Evolutionary conservation across 208 protist species (phyloP), one percentile per base, ranked within the genome.

Genomic region (Trypanosoma avium): DNA sequence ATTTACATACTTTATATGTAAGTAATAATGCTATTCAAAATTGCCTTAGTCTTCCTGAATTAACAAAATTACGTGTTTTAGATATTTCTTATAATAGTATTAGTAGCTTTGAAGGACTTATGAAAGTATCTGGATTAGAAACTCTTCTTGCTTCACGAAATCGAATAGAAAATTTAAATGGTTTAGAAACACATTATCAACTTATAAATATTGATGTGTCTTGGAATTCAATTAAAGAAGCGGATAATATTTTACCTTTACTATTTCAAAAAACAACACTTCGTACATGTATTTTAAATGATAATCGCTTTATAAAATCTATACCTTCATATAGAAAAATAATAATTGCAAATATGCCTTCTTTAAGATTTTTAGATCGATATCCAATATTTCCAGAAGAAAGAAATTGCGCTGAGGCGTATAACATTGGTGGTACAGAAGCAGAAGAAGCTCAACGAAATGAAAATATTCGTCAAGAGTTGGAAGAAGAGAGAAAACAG

Each of bases 41-140:
- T 29, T 88, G 89, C 35, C 65, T 83, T 36, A 79, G 61, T 22
- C 72, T 97, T 3, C 89, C 94, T 4, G 3, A 22, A 9, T 69
- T 95, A 24, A 73, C 82, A 13, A 40, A 75, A 24, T 72, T 98
- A 35, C 59, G 59, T 21, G 72, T 82, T 6, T 68, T 98, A 15
- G 97, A 97, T 65, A 72, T 98, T 6, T 82, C 95, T 32, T 49
- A 86, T 21, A 98, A 98, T 64, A 38, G 36, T 17, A 33, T 98
- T 17, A 26, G 15, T 1, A 50, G 59, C 9, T 59, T 87, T 32
- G 49, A 76, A 19, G 73, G 71, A 2, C 35, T 97, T 19, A 36
- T 53, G 6, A 66, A 64, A 30, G 65, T 69, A 10, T 75, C 82
- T 29, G 38, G 52, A 21, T 62, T 93, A 30, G 70, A 81, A 59